Conservation (phyloP, 768 basidiomycete species). For the Rubroboletus satanas region DNA sequence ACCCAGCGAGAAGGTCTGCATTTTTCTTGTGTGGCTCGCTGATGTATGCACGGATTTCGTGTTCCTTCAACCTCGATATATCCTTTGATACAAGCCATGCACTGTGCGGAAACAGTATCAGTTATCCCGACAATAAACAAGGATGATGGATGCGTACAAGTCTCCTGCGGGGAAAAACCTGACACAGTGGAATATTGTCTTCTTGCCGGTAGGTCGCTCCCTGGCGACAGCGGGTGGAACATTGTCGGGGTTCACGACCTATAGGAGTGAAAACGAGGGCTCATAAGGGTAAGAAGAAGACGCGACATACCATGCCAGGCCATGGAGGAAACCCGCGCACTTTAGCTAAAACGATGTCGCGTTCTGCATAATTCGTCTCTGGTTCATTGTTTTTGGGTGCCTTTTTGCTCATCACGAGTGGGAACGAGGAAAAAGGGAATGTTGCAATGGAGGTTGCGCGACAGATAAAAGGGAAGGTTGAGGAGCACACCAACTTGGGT, state of each 20-base stretch:
- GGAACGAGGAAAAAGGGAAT: slow-evolving; percentile 12
- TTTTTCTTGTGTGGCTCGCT: slow-evolving; percentile 72
- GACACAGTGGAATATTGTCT: slow-evolving; percentile 65
- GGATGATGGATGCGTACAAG: slow-evolving; percentile 58
- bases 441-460: slow-evolving; percentile 27
- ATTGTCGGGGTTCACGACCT: slow-evolving; percentile 77
- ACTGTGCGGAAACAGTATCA: slow-evolving; percentile 39
- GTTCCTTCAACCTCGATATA: slow-evolving; percentile 68
- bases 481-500: slow-evolving; percentile 39
- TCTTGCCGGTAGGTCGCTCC: slow-evolving; percentile 73
- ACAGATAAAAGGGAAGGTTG: slow-evolving; percentile 40
- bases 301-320: slow-evolving; percentile 83
- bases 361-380: slow-evolving; percentile 53
- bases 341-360: slow-evolving; percentile 90
- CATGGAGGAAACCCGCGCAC: slow-evolving; percentile 92
- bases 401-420: slow-evolving; percentile 50
- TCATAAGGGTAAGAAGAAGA: slow-evolving; percentile 14
- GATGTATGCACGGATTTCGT: slow-evolving; percentile 85
- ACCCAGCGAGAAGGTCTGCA: slow-evolving; percentile 72
- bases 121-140: slow-evolving; percentile 7
- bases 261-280: slow-evolving; percentile 8
- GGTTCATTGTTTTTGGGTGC: slow-evolving; percentile 37
- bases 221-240: slow-evolving; percentile 59
- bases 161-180: slow-evolving; percentile 94
- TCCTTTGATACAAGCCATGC: slow-evolving; percentile 83